Conservation (phyloP, 1,139 yeast genomes). For the Candida tetrigidarum region DNA sequence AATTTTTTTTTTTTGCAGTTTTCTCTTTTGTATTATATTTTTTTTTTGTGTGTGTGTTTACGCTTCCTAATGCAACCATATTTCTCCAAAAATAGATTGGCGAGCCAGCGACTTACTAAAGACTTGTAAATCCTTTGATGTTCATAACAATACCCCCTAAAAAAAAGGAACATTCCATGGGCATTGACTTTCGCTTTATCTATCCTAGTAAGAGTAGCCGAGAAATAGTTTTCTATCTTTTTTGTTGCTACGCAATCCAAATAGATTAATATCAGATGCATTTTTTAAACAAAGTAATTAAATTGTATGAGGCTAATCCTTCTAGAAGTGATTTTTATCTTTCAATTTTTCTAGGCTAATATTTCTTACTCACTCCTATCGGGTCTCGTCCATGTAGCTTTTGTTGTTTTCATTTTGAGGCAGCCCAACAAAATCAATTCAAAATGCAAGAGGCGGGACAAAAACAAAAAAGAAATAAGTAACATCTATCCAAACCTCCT, state of each 20-base stretch:
- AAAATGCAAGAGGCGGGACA: neutral
- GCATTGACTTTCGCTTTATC: too few relatives aligned
- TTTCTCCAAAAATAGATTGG: neutral
- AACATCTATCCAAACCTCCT: neutral
- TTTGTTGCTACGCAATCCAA: too few relatives aligned
- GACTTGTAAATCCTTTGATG: neutral
- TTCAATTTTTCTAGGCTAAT: too few relatives aligned
- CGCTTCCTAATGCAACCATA: constrained; percentile 6
- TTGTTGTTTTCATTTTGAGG: neutral
- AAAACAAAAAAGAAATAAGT: neutral
- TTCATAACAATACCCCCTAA: neutral
- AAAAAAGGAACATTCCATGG: neutral
- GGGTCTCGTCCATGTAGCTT: neutral
- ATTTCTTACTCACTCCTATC: neutral
- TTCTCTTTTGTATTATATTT: too few relatives aligned
- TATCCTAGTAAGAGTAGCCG: too few relatives aligned
- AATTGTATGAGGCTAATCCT: too few relatives aligned
- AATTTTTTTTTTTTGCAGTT: constrained; percentile 5
- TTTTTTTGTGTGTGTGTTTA: neutral
- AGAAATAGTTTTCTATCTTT: too few relatives aligned
- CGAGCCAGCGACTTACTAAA: neutral
- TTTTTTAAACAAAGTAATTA: too few relatives aligned
- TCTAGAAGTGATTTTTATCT: too few relatives aligned
- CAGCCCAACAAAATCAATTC: neutral
- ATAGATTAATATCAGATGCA: too few relatives aligned